Base-by-base conservation (phyloP, 805 yeast species). In the Sugiyamaella lignohabitans region DNA sequence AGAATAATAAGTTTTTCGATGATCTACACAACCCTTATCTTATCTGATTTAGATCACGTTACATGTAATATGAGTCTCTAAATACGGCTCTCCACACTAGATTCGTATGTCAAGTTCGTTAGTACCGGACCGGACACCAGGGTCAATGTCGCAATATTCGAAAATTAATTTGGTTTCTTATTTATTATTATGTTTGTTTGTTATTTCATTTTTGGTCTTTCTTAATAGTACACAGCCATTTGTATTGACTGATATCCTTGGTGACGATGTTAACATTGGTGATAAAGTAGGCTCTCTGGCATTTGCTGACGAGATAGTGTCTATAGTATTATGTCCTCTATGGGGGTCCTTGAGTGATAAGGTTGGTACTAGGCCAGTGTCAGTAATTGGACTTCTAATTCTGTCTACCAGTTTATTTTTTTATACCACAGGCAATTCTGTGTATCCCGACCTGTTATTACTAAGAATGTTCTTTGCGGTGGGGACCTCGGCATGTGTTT, bases 271-370 rank as follows among this genome's bases (percentile, higher is more conserved):
- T 11, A 56, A 59, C 29, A 55, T 65, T 27, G 63, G 80, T 10
- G 65, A 69, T 34, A 70, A 70, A 45, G 71, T 74, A 23, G 79
- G 80, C 0, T 63, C 71, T 2, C 57, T 76, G 24, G 77, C 78
- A 1, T 73, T 79, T 37, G 73, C 71, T 16, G 88, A 82, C 59
- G 88, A 83, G 58, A 48, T 81, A 6, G 63, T 77, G 0, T 69
- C 78, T 3, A 73, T 82, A 43, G 40, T 70, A 0, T 54, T 72
- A 16, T 73, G 84, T 10, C 88, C 89, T 0, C 61, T 81, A 19
- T 64, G 81, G 52, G 91, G 89, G 2, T 75, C 82, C 0, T 56
- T 79, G 22, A 72, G 78, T 53, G 89, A 83, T 57, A 72, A 74
- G 53, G 62, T 80, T 42, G 87, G 87, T 3, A 68, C 87, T 1